Evolutionary conservation across 768 basidiomycete species (phyloP).

Genomic region (Xerocomus brunneocitrinus): DNA sequence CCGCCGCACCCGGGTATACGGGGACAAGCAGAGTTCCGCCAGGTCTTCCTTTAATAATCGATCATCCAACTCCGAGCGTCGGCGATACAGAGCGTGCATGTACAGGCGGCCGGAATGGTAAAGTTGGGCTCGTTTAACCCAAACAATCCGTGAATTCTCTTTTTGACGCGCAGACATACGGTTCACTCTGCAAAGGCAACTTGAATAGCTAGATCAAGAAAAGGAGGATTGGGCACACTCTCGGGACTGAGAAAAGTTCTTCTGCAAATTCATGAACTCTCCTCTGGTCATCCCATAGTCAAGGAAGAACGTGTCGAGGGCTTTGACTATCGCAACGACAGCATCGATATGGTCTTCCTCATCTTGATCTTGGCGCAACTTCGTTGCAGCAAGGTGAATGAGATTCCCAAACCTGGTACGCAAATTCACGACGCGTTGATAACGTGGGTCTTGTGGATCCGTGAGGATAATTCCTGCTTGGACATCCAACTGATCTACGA

Average conservation of each 20-base stretch:
- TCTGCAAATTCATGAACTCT: slow-evolving; percentile 61
- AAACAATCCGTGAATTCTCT: slow-evolving; percentile 68
- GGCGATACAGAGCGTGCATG: slow-evolving; percentile 71
- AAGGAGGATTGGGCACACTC: slow-evolving; percentile 17
- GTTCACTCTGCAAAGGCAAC: slow-evolving; percentile 42
- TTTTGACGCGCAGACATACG: slow-evolving; percentile 69
- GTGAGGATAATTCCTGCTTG: slow-evolving; percentile 71
- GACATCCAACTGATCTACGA: slow-evolving; percentile 62
- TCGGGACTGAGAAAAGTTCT: slow-evolving; percentile 30
- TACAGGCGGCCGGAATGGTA: slow-evolving; percentile 75
- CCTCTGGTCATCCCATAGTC: slow-evolving; percentile 61
- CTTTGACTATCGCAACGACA: slow-evolving; percentile 64
- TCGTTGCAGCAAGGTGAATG: slow-evolving; percentile 60
- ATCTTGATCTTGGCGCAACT: slow-evolving; percentile 55
- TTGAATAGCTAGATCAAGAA: background rate
- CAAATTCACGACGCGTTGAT: slow-evolving; percentile 55
- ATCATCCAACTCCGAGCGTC: slow-evolving; percentile 72
- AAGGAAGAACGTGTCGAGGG: slow-evolving; percentile 71
- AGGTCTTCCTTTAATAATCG: slow-evolving; percentile 56
- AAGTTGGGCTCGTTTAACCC: slow-evolving; percentile 72
- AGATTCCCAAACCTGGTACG: slow-evolving; percentile 64
- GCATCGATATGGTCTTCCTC: slow-evolving; percentile 87
- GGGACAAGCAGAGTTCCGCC: slow-evolving; percentile 71
- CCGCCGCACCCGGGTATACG: slow-evolving; percentile 75
- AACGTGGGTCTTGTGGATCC: slow-evolving; percentile 69